Base-by-base conservation (phyloP, 148 eudicot genomes). In the Cornus suecica region DNA sequence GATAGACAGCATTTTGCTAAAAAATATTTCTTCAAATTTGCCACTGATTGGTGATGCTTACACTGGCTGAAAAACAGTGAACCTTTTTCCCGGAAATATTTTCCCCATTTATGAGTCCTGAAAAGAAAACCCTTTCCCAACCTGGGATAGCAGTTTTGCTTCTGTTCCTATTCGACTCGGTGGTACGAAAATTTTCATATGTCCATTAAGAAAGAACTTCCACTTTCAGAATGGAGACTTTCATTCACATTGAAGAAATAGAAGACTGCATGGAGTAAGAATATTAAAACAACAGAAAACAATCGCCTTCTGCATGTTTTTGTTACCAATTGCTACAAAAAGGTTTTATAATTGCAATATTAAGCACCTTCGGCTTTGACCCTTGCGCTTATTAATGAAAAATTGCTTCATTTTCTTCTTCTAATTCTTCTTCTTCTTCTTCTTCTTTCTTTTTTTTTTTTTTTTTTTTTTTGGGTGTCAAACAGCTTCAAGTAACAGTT, bases 401-500 rank as follows among this genome's bases (percentile, higher is more conserved):
- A n/a, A n/a, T n/a, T n/a, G n/a, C n/a, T n/a, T n/a, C n/a, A n/a
- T n/a, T n/a, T n/a, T n/a, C n/a, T n/a, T n/a, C n/a, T n/a, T n/a
- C n/a, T n/a, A n/a, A n/a, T n/a, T n/a, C n/a, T n/a, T n/a, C n/a
- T n/a, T n/a, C n/a, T n/a, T n/a, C n/a, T n/a, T n/a, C n/a, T n/a
- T n/a, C n/a, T n/a, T n/a, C n/a, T n/a, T n/a, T n/a, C n/a, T n/a
- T n/a, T n/a, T n/a, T n/a, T n/a, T n/a, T n/a, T n/a, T n/a, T n/a
- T n/a, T n/a, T n/a, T n/a, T n/a, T n/a, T n/a, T n/a, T n/a, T n/a
- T n/a, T n/a, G n/a, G n/a, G 45, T 28, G 71, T 27, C 10, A 16
- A 80, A 70, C 77, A 74, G 67, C 5, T 27, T 27, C 77, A 67
- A 25, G 30, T 10, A 85, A 70, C 48, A 27, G 66, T 76, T 86